Evolutionary conservation across 2,329 filamentous ascomycete genomes (phyloP).

Genomic region (Exophiala spinifera): DNA sequence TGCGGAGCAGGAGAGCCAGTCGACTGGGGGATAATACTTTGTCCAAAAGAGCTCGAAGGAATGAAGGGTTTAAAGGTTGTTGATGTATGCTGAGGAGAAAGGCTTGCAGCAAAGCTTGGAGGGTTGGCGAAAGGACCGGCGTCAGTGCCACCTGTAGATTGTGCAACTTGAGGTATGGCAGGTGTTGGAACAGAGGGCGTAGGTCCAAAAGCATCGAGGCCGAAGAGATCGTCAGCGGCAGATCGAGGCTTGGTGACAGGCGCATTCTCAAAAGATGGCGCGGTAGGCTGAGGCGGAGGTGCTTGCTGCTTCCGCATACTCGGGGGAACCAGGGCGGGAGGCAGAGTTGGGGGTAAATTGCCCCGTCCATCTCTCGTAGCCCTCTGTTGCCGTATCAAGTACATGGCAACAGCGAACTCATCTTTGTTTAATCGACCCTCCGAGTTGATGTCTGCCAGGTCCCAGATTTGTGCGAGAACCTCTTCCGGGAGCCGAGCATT

Average conservation of each 20-base stretch:
- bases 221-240: constrained; percentile 90
- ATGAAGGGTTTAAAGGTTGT: constrained; percentile 82
- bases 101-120: constrained; percentile 33
- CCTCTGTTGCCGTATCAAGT: constrained; percentile 86
- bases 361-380: constrained; percentile 61
- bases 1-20: constrained; percentile 60
- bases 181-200: constrained; percentile 42
- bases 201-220: constrained; percentile 70
- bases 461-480: constrained; percentile 90
- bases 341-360: constrained; percentile 71
- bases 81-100: constrained; percentile 31
- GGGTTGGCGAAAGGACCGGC: constrained; percentile 53
- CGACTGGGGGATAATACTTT: constrained; percentile 70
- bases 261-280: constrained; percentile 43
- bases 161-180: constrained; percentile 55
- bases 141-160: constrained; percentile 71
- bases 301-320: constrained; percentile 64
- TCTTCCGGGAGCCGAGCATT: constrained; percentile 89
- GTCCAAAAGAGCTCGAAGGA: constrained; percentile 88
- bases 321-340: constrained; percentile 78
- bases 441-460: constrained; percentile 89
- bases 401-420: constrained; percentile 97
- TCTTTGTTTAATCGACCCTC: constrained; percentile 81
- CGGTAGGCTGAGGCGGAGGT: constrained; percentile 40
- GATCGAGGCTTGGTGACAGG: constrained; percentile 62